Base-by-base conservation (phyloP, 495 filamentous ascomycete species). In the Extremus antarcticus region DNA sequence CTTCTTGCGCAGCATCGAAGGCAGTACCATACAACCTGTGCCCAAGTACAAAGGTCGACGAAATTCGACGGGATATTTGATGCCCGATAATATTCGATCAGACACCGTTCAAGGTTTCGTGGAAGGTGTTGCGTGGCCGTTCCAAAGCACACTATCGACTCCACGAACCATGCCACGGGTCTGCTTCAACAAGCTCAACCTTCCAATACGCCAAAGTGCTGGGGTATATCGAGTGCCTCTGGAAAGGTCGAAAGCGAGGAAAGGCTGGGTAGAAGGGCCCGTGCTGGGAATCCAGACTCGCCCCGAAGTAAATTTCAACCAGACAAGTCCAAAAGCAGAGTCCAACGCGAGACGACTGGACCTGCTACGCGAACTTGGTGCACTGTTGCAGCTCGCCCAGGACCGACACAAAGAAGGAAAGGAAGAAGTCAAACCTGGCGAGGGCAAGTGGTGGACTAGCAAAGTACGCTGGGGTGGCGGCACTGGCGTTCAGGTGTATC, bases 361-460 rank as follows among this genome's bases (percentile, higher is more conserved):
- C 63, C 67, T 88, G 16, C 78, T 84, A 19, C 76, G 85, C 16
- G 90, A 95, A 62, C 69, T 91, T 1, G 78, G 86, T 11, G 80
- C 79, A 11, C 78, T 88, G 60, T 74, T 95, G 8, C 73, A 89
- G 38, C 77, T 88, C 9, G 90, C 88, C 0, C 89, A 95, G 70
- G 87, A 94, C 65, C 80, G 90, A 25, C 79, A 82, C 13, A 77
- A 89, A 25, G 79, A 92, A 65, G 84, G 84, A 4, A 76, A 72
- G 48, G 55, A 62, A 7, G 87, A 94, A 65, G 73, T 77, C 55
- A 62, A 40, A 40, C 77, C 87, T 7, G 87, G 87, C 2, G 82
- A 88, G 52, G 83, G 79, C 2, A 77, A 83, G 56, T 95, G 90
- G 88, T 95, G 88, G 87, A 80, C 83, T 2, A 80, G 70, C 22